Evolutionary conservation across 164 flowering plant species (phyloP).

Genomic region (Aristolochia contorta): DNA sequence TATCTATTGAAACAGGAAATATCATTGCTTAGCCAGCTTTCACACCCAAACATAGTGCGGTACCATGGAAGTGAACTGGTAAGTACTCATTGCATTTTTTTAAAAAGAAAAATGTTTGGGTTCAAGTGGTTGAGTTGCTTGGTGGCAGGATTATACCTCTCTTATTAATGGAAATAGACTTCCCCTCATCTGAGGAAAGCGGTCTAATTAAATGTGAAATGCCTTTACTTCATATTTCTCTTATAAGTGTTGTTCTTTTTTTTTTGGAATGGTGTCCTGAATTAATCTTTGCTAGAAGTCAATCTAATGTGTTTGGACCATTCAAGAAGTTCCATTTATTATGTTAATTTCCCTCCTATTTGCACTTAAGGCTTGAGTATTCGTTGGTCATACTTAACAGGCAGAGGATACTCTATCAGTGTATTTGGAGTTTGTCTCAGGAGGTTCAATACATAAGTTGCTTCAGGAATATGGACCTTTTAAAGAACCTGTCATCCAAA

Average conservation of each 20-base stretch:
- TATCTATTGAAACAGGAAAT: conserved; percentile 54
- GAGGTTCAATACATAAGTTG: conserved; percentile 71
- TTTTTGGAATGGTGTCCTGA: background rate
- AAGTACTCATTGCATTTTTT: conserved; percentile 7
- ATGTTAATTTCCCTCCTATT: too few relatives aligned
- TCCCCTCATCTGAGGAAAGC: background rate
- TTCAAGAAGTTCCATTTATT: too few relatives aligned
- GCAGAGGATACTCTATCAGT: conserved; percentile 48
- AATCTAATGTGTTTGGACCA: too few relatives aligned
- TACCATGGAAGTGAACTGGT: conserved; percentile 90
- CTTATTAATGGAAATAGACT: background rate
- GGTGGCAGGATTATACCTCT: too few relatives aligned
- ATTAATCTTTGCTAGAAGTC: background rate
- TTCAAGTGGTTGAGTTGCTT: too few relatives aligned
- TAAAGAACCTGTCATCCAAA: conserved; percentile 54
- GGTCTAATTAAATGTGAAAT: background rate
- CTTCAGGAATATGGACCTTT: conserved; percentile 72
- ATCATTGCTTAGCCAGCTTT: conserved; percentile 68
- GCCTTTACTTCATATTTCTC: background rate
- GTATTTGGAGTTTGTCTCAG: conserved; percentile 70
- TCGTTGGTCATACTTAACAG: conserved; percentile 21
- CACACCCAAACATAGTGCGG: conserved; percentile 82
- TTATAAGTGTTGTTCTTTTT: background rate
- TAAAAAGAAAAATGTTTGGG: background rate
- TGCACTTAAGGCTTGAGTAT: background rate